Conservation (phyloP, 768 basidiomycete genomes). For the Russula lepida region DNA sequence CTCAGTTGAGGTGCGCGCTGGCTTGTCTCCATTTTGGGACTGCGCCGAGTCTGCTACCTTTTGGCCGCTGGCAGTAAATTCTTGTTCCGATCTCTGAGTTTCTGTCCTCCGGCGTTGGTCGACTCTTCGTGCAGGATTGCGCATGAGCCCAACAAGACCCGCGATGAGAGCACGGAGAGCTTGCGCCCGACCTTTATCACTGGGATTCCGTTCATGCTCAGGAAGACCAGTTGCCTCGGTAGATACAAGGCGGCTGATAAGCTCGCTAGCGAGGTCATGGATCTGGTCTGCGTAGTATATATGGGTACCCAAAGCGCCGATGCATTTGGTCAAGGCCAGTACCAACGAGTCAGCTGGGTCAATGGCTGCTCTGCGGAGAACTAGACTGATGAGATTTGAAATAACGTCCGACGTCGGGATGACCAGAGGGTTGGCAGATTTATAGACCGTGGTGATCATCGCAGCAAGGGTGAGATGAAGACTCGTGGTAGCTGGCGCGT, state of each 20-base stretch:
- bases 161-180: constrained; percentile 65
- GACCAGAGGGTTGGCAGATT: constrained; percentile 70
- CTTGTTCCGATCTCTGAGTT: constrained; percentile 12
- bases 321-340: constrained; percentile 60
- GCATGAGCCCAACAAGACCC: constrained; percentile 61
- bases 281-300: constrained; percentile 96
- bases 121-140: constrained; percentile 36
- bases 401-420: constrained; percentile 89
- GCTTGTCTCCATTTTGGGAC: neutral
- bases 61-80: constrained; percentile 8
- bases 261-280: constrained; percentile 80
- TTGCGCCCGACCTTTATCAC: constrained; percentile 43
- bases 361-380: constrained; percentile 60
- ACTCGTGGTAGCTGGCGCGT: constrained; percentile 36
- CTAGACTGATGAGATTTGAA: constrained; percentile 63
- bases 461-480: constrained; percentile 55
- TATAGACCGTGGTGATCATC: constrained; percentile 82
- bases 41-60: neutral
- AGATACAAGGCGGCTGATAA: constrained; percentile 63
- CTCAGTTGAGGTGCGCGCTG: constrained; percentile 9
- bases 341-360: constrained; percentile 59
- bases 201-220: constrained; percentile 32
- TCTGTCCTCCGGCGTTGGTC: constrained; percentile 2
- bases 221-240: constrained; percentile 58
- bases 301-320: constrained; percentile 79